Percentiles rank a stretch among this genome's conserved stretches.
phyloP scores from a whole-genome alignment of 257 asterid species.

The Nicotiana tomentosiformis region DNA sequence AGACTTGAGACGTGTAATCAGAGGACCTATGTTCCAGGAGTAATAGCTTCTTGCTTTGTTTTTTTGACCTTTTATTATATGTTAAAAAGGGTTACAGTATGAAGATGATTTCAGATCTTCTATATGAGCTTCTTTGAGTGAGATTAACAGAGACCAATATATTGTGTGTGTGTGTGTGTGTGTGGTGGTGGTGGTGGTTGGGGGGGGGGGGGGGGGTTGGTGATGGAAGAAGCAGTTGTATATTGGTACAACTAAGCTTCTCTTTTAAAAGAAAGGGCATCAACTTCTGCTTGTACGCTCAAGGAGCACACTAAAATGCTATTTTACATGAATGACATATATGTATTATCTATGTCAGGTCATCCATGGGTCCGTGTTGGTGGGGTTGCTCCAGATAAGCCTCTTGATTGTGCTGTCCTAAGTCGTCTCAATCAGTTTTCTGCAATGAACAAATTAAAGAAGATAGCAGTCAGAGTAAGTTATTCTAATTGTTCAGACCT shows the following conservation, averaged over 20 bases:
- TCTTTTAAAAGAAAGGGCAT: too few relatives aligned
- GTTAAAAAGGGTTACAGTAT: background rate
- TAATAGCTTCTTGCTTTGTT: background rate
- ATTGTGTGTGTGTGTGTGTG: too few relatives aligned
- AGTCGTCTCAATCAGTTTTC: conserved; percentile 44
- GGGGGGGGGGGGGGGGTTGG: background rate
- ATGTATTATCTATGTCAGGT: conserved; percentile 17
- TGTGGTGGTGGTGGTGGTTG: too few relatives aligned
- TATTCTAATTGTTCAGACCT: background rate
- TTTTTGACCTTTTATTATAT: too few relatives aligned
- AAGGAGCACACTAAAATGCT: background rate
- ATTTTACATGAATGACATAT: background rate
- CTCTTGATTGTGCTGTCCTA: conserved; percentile 48
- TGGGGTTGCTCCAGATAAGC: conserved; percentile 41
- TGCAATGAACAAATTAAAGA: conserved; percentile 43
- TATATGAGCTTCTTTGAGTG: background rate
- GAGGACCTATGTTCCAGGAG: background rate
- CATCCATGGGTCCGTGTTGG: conserved; percentile 43
- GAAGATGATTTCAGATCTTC: background rate
- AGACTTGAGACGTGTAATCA: background rate
- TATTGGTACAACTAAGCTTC: too few relatives aligned
- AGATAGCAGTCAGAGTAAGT: conserved; percentile 40
- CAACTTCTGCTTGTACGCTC: too few relatives aligned
- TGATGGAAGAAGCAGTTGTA: background rate
- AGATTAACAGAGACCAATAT: background rate